Conservation (phyloP, 2,329 filamentous ascomycete species). For the Colletotrichum sidae region DNA sequence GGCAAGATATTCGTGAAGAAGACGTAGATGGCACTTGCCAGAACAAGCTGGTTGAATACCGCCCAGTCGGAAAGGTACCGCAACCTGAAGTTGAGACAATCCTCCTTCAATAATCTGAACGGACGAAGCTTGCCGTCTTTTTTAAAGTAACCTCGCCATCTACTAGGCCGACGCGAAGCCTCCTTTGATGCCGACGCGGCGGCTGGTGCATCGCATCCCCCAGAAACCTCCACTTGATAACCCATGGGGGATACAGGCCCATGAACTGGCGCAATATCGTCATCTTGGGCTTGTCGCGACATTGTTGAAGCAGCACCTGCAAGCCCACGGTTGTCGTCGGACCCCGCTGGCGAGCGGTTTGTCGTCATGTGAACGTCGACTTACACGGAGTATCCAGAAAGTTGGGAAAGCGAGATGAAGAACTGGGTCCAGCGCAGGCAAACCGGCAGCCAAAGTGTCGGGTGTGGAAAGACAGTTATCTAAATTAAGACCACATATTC, state of each 20-base stretch:
- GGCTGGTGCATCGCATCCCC: not conserved
- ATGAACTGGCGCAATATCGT: conserved; percentile 12
- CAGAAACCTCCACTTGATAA: not conserved
- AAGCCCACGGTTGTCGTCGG: not conserved
- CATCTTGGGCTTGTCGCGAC: not conserved
- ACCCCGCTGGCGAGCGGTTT: not conserved
- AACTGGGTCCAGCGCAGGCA: not conserved
- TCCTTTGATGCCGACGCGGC: not conserved
- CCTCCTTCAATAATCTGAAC: conserved; percentile 64
- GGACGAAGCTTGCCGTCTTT: conserved; percentile 59
- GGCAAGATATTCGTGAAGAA: conserved; percentile 76
- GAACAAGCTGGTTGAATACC: conserved; percentile 71
- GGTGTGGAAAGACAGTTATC: too few species aligned
- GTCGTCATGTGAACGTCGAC: conserved; percentile 9
- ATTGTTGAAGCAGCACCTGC: not conserved
- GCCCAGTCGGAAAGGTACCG: conserved; percentile 66
- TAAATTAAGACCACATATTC: too few species aligned
- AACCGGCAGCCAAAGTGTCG: too few species aligned
- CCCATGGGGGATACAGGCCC: not conserved
- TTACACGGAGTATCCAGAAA: too few species aligned
- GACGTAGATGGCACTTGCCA: conserved; percentile 73
- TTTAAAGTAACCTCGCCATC: conserved; percentile 42
- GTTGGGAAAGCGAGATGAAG: not conserved
- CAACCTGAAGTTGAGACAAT: conserved; percentile 56
- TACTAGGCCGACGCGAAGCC: not conserved